These are phyloP conservation scores for Debaryomyces robertsiae DNA, from an alignment of 1,139 yeast genomes.

Conservation along the genomic window DNA sequence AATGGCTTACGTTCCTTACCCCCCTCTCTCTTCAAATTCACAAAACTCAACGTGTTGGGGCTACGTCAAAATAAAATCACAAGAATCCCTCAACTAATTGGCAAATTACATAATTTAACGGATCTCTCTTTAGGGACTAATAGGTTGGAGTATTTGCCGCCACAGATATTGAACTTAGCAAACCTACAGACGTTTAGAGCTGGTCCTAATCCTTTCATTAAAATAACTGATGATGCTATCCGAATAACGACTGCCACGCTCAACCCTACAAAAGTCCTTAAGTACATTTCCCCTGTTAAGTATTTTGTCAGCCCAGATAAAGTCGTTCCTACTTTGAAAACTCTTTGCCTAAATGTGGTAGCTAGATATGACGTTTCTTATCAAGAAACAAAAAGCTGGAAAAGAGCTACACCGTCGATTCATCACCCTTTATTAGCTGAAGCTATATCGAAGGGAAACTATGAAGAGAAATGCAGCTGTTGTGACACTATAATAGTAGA, in stretches of 20 bases:
- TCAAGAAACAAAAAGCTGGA: constrained; percentile 48
- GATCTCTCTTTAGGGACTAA: constrained; percentile 47
- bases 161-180: constrained; percentile 36
- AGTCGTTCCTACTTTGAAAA: constrained; percentile 34
- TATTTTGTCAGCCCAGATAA: constrained; percentile 16
- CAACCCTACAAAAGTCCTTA: constrained; percentile 13
- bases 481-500: constrained; percentile 41
- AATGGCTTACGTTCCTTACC: constrained; percentile 36
- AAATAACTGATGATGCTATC: constrained; percentile 33
- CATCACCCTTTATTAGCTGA: constrained; percentile 36
- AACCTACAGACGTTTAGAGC: constrained; percentile 37
- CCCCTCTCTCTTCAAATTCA: constrained; percentile 44
- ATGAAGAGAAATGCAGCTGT: constrained; percentile 38
- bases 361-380: constrained; percentile 48
- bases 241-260: constrained; percentile 18
- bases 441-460: constrained; percentile 46
- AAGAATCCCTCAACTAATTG: constrained; percentile 39
- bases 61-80: constrained; percentile 42
- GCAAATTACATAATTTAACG: constrained; percentile 32
- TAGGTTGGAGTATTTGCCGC: constrained; percentile 37
- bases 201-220: constrained; percentile 47
- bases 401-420: constrained; percentile 37
- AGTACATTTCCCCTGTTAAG: constrained; percentile 29
- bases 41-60: constrained; percentile 45
- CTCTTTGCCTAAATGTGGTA: constrained; percentile 36